phyloP scores from a whole-genome alignment of 305 asterid genomes.

The Fraxinus platypoda region DNA sequence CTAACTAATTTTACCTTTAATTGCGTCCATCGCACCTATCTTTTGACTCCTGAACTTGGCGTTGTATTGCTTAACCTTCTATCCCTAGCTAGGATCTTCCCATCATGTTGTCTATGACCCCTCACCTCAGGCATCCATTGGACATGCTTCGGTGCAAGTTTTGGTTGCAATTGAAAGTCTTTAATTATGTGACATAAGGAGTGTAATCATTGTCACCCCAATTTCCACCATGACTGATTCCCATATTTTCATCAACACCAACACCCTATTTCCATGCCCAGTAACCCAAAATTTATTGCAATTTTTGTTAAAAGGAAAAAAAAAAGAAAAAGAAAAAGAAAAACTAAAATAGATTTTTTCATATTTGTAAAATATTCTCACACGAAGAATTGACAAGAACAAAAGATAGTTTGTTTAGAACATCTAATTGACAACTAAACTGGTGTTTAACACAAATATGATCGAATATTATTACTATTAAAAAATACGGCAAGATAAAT shows the following conservation, averaged over 20 bases:
- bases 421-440: too few relatives aligned
- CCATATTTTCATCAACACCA: not conserved
- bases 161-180: not conserved
- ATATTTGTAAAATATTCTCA: too few relatives aligned
- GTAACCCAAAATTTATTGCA: not conserved
- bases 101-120: not conserved
- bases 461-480: too few relatives aligned
- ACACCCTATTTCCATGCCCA: not conserved
- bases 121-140: not conserved
- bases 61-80: not conserved
- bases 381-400: not conserved
- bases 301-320: not conserved
- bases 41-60: not conserved
- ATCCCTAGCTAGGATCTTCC: not conserved
- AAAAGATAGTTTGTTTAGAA: not conserved
- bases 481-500: too few relatives aligned
- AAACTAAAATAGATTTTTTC: too few relatives aligned
- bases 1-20: not conserved
- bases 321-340: too few relatives aligned
- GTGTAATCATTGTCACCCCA: not conserved
- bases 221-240: not conserved
- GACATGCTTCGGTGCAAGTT: not conserved
- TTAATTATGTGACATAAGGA: not conserved
- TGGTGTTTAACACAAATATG: too few relatives aligned
- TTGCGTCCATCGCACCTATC: not conserved